Percentiles rank a stretch among this genome's conserved stretches.
These are phyloP conservation scores for Pythium angustatum DNA, from an alignment of 352 stramenopile genomes.

Conservation along the genomic window DNA sequence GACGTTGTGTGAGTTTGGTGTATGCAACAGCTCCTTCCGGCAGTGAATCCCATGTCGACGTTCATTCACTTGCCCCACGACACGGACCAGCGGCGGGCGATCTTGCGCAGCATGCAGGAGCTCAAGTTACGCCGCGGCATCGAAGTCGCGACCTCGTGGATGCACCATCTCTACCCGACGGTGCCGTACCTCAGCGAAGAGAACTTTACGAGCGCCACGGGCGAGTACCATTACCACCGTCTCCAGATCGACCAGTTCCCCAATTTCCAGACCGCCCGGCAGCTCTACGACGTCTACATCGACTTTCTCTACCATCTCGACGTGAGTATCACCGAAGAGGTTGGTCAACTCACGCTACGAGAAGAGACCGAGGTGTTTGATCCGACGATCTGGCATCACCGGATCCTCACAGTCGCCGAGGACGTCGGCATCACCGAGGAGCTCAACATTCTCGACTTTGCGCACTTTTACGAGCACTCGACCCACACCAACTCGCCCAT, in stretches of 20 bases:
- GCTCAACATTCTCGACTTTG: slow-evolving; percentile 26
- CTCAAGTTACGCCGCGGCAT: slow-evolving; percentile 38
- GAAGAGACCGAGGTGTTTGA: slow-evolving; percentile 42
- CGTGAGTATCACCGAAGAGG: slow-evolving; percentile 48
- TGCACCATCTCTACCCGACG: slow-evolving; percentile 4
- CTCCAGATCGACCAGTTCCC: slow-evolving; percentile 36
- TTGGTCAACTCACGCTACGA: slow-evolving; percentile 46
- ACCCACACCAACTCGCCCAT: slow-evolving; percentile 17
- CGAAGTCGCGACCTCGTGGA: neutral
- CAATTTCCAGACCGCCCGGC: slow-evolving; percentile 33
- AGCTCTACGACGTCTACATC: slow-evolving; percentile 47
- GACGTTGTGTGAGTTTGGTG: no score
- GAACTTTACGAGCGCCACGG: slow-evolving; percentile 2
- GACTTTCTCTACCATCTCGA: slow-evolving; percentile 51
- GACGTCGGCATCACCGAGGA: slow-evolving; percentile 18
- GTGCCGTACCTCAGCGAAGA: slow-evolving; percentile 12
- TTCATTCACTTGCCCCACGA: slow-evolving; percentile 17
- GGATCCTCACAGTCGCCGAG: slow-evolving; percentile 34
- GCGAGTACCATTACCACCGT: slow-evolving; percentile 11
- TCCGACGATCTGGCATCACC: slow-evolving; percentile 42
- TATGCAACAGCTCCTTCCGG: no score
- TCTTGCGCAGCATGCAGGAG: slow-evolving; percentile 31
- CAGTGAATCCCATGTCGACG: slow-evolving; percentile 16
- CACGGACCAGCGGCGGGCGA: neutral
- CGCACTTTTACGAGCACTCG: slow-evolving; percentile 32